Evolutionary conservation across 148 eudicot species (phyloP), one percentile per base, ranked within the genome.

Genomic region (Camellia lanceoleosa): DNA sequence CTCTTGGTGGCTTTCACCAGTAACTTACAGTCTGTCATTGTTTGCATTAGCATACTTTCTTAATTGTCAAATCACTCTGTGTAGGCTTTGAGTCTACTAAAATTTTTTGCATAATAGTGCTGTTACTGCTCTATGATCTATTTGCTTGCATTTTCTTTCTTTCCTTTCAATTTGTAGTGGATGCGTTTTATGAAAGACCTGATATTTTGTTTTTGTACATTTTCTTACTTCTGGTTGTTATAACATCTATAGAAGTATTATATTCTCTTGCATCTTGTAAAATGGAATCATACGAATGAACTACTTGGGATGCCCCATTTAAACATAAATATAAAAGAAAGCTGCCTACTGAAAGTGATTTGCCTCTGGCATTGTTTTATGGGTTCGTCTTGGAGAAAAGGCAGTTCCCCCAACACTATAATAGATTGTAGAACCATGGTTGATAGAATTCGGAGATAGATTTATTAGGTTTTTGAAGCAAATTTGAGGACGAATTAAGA

Each of bases 221-320:
- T 70, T 70, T 70, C 30, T 46, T 51, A 47, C 56, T 46, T 68
- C 73, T 70, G 73, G 73, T 47, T 47, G 30, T 7, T 20, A 18
- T 5, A 7, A 46, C 42, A 7, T 18, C 0, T 69, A 15, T 9
- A 18, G 9, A 15, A 16, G 5, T 44, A 44, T n/a, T 43, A 18
- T 69, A 16, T 69, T 46, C 14, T 46, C 16, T 2, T 46, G 7
- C 73, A 55, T 70, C 23, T 30, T 30, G 44, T 11, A 38, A 11
- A 1, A 66, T 38, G 52, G 43, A 14, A 15, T 16, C 3, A 18
- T 9, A 14, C 3, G 12, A 68, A n/a, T 46, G 47, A 46, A 70
- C 23, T n/a, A 70, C 55, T 44, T 70, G 23, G 54, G 14, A 70
- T 42, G 55, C 23, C 30, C 47, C 8, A 38, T 20, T 30, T 51